A percentile compares a stretch with the other conserved stretches of the same genome.
Conservation (phyloP, 768 basidiomycete genomes). For the Sarcodon aspratus region DNA sequence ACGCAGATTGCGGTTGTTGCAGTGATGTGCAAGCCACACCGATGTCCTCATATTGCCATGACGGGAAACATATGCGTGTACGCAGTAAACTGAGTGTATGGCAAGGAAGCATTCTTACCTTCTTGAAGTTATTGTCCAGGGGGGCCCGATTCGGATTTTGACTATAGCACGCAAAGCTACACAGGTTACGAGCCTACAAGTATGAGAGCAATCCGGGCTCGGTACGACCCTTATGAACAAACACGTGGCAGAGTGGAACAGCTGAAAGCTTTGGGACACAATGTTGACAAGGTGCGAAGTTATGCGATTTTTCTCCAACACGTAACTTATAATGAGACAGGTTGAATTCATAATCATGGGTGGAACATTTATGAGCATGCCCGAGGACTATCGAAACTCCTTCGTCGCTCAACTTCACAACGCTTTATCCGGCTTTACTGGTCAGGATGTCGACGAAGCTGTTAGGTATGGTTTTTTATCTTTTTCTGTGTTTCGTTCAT, state of each 20-base stretch:
- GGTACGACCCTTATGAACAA: slow-evolving; percentile 97
- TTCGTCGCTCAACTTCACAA: slow-evolving; percentile 97
- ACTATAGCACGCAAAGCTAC: slow-evolving; percentile 96
- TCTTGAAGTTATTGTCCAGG: slow-evolving; percentile 83
- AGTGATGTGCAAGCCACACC: slow-evolving; percentile 99
- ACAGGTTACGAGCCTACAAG: slow-evolving; percentile 96
- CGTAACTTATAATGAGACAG: slow-evolving; percentile 22
- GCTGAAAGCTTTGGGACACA: slow-evolving; percentile 90
- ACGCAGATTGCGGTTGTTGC: slow-evolving; percentile 92
- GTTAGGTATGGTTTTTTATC: slow-evolving; percentile 44
- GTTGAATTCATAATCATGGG: slow-evolving; percentile 95
- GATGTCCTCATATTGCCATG: slow-evolving; percentile 99
- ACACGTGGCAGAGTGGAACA: slow-evolving; percentile 93
- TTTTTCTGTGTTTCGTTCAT: not conserved
- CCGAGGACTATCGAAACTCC: slow-evolving; percentile 87
- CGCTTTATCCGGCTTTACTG: slow-evolving; percentile 91
- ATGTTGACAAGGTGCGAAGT: slow-evolving; percentile 77
- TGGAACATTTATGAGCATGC: slow-evolving; percentile 99
- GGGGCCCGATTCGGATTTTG: slow-evolving; percentile 98
- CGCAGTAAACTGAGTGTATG: slow-evolving; percentile 15
- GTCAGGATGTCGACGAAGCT: slow-evolving; percentile 89
- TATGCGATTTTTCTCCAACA: not conserved
- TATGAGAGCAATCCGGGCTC: slow-evolving; percentile 96
- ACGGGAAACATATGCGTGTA: slow-evolving; percentile 99
- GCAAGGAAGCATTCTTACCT: not conserved